These are phyloP conservation scores for Leishmania guyanensis DNA, from an alignment of 208 protist species.

Conservation along the genomic window DNA sequence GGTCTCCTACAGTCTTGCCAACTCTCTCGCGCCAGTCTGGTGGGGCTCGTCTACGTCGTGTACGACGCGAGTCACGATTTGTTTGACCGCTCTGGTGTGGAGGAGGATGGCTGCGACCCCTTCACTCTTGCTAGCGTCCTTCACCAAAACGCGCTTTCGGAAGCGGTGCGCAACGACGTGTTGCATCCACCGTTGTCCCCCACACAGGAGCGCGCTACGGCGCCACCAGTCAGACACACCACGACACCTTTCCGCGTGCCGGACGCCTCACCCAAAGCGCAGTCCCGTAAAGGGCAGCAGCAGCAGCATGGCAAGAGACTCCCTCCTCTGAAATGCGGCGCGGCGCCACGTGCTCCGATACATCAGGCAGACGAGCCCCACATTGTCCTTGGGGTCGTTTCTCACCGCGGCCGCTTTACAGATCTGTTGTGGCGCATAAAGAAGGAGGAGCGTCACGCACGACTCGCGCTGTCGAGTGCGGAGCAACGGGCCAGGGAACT, in stretches of 20 bases:
- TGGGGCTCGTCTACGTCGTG: conserved; percentile 16
- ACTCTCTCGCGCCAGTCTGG: conserved; percentile 5
- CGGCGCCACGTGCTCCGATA: neutral
- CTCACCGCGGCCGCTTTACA: neutral
- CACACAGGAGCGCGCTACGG: neutral
- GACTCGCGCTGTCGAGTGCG: neutral
- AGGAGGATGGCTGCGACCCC: neutral
- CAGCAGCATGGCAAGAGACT: neutral
- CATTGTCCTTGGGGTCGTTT: neutral
- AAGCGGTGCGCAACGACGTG: conserved; percentile 10
- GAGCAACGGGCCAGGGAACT: conserved; percentile 14
- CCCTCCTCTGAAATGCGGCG: neutral
- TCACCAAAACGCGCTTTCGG: conserved; percentile 11
- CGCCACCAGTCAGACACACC: neutral
- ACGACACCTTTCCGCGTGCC: neutral
- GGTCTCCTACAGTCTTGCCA: conserved; percentile 25
- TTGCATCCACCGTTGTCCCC: neutral
- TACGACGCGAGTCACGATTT: too few relatives aligned
- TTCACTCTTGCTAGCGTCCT: conserved; percentile 12
- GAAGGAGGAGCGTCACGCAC: conserved; percentile 5
- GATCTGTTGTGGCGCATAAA: neutral
- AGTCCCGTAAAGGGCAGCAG: neutral
- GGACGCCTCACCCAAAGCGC: neutral
- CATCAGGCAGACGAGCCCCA: neutral
- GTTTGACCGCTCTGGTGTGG: neutral